Conservation (phyloP, 257 asterid genomes). For the Penstemon barbatus region DNA sequence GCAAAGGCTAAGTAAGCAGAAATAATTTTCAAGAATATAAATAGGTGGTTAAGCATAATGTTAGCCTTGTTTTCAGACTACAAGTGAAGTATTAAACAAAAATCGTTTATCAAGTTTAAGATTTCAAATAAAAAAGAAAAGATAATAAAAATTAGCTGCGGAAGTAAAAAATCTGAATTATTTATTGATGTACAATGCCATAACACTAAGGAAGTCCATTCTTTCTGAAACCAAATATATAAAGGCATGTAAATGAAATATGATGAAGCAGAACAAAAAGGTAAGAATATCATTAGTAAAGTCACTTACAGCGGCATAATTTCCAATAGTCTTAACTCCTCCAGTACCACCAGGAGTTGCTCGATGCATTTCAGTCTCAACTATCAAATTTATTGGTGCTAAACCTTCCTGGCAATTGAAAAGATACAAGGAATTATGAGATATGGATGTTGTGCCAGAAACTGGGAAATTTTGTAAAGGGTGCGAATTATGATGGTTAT, state of each 20-base stretch:
- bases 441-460: background rate
- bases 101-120: background rate
- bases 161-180: background rate
- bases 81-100: background rate
- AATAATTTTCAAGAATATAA: background rate
- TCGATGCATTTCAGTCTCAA: slow-evolving; percentile 76
- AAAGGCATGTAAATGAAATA: background rate
- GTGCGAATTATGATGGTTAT: background rate
- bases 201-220: background rate
- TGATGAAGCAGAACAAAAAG: background rate
- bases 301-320: slow-evolving; percentile 69
- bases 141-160: background rate
- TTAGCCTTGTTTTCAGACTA: background rate
- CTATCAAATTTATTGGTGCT: slow-evolving; percentile 67
- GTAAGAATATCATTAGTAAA: background rate
- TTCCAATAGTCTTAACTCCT: slow-evolving; percentile 76
- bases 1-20: background rate
- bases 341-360: slow-evolving; percentile 90
- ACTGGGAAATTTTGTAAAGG: background rate
- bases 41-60: background rate
- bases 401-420: slow-evolving; percentile 60
- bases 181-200: too few relatives aligned
- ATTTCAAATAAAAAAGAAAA: background rate
- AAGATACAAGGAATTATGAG: background rate
- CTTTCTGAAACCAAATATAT: slow-evolving; percentile 3